A percentile compares a stretch with the other conserved stretches of the same genome.
Evolutionary conservation across 345 rosid genomes (phyloP).

Genomic region (Syzygium aqueum): DNA sequence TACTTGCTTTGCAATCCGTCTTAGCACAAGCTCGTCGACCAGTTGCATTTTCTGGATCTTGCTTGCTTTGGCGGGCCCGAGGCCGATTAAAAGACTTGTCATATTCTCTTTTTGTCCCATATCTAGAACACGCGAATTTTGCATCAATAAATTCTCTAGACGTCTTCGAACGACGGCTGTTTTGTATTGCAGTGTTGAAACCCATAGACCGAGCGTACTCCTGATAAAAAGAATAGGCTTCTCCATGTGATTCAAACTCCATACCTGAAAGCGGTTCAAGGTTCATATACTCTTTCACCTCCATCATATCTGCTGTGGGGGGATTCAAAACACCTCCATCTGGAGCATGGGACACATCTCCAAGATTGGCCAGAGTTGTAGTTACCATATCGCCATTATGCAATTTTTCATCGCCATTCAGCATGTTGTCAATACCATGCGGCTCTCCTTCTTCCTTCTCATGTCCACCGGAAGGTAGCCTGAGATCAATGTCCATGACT

Average conservation of each 20-base stretch:
- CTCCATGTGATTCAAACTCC: conserved; percentile 56
- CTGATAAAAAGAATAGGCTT: conserved; percentile 57
- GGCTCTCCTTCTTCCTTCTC: conserved; percentile 36
- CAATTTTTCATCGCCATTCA: conserved; percentile 26
- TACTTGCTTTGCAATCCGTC: conserved; percentile 66
- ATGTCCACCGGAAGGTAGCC: conserved; percentile 53
- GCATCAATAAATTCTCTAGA: conserved; percentile 59
- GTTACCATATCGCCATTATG: conserved; percentile 26
- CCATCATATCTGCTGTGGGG: conserved; percentile 9
- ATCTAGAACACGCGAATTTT: conserved; percentile 60
- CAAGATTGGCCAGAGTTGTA: conserved; percentile 17
- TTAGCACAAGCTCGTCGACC: conserved; percentile 44
- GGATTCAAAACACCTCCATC: conserved; percentile 25
- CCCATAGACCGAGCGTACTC: conserved; percentile 57
- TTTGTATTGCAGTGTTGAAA: conserved; percentile 54
- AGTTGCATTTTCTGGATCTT: conserved; percentile 43
- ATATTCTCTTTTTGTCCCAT: conserved; percentile 47
- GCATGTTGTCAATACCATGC: conserved; percentile 27
- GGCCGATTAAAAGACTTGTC: conserved; percentile 48
- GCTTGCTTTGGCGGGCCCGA: conserved; percentile 44
- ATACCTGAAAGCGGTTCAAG: conserved; percentile 53
- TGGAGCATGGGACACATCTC: conserved; percentile 13
- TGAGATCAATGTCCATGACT: conserved; percentile 52
- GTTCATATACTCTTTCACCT: conserved; percentile 30
- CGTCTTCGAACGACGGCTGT: conserved; percentile 56